Evolutionary conservation across 441 rosid species (phyloP), one percentile per base, ranked within the genome.

Genomic region (Pelargonium citronellum): DNA sequence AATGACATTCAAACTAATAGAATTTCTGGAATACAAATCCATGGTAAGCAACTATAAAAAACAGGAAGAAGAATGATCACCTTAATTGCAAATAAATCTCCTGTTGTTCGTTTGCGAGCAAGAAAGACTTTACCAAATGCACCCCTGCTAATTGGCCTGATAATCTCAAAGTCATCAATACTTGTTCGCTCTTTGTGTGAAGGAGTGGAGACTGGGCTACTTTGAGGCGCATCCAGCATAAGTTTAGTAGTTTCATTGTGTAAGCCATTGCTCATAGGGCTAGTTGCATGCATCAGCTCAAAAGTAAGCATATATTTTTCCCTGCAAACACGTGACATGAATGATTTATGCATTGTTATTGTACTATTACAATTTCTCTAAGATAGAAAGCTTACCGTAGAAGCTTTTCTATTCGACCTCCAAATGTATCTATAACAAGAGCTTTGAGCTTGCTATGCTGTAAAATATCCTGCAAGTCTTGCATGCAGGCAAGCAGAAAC

Each of bases 31-130:
- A 39, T 46, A 12, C n/a, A 46, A 46, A 46, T 46, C 4, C 51
- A 0, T 9, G n/a, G 51, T 46, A 46, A 10, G n/a, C 51, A 46
- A 46, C 13, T 46, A 46, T 46, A 46, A 12, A 20, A 51, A 41
- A 69, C 22, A 30, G 20, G 67, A 70, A 67, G 70, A 64, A 61
- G 34, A 37, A 64, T 63, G 7, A 30, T 67, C 80, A 89, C 95
- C 95, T 91, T 91, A 67, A 91, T 89, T 47, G 97, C 97, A 87
- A 91, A 91, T 69, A 89, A 79, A 81, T 91, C 97, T 64, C 95
- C 91, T 3, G 97, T 91, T 20, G 88, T 84, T 73, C 95, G 80
- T 84, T 91, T 91, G 70, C 91, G 92, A 60, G 97, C 91, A 71
- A 91, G 92, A 76, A 86, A 91, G 79, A 91, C 97, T 83, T 86